Base-by-base conservation (phyloP, 1,284 basidiomycete species). In the Pyrrhoderma noxium region DNA sequence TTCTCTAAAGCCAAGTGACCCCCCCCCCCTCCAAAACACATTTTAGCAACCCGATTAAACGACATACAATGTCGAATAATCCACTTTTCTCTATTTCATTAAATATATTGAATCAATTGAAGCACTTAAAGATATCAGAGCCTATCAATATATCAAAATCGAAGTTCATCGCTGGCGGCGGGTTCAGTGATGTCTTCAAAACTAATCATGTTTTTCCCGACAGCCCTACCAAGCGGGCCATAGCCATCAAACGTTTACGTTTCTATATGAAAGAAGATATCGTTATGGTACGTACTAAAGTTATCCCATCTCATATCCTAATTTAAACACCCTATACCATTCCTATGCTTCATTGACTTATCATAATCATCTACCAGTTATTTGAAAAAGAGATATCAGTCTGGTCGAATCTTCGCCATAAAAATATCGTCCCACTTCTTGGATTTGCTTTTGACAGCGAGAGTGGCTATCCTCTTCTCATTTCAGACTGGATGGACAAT, bases 401-500 rank as follows among this genome's bases (percentile, higher is more conserved):
- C 7, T 55, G 53, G 49, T 41, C 53, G 4, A 47, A 42, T 27
- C 38, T 55, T 14, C 31, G 43, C 7, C 46, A 55, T 25, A 14
- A 27, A 13, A 55, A 55, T 34, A 45, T 55, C 27, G 45, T 51
- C 16, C 49, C 42, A 2, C 45, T 55, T 5, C 45, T 55, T 1
- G 53, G 53, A 14, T 51, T 42, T 22, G n/a, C 38, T 27, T n/a
- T 49, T 3, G 49, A 51, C 21, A 18, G 35, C 16, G 18, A 35
- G 11, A 18, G 19, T 27, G 21, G 27, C 8, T 44, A n/a, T 37
- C 43, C 38, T 8, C 16, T 39, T 9, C 11, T 51, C 1, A 34
- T 55, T 3, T 46, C 49, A 7, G 49, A 55, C 35, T 51, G 49
- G 44, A 51, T 51, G 49, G 36, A 47, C 5, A 50, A 55, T 8